These are phyloP conservation scores for Suillus fuscotomentosus DNA, from an alignment of 768 basidiomycete species.

Conservation along the genomic window DNA sequence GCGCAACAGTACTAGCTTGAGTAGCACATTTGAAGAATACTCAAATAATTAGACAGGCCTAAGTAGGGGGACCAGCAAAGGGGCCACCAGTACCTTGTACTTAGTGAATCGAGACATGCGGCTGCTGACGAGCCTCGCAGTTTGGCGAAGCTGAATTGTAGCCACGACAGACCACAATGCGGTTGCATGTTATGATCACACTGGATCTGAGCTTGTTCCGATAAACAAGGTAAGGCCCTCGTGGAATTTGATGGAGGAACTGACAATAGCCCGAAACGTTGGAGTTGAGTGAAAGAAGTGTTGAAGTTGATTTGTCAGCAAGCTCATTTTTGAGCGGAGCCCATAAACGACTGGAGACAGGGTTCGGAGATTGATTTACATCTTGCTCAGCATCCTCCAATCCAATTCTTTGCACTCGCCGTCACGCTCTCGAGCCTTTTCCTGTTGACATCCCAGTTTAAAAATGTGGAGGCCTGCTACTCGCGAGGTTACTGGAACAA, in stretches of 20 bases:
- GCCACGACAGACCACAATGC: neutral
- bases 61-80: neutral
- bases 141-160: neutral
- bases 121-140: neutral
- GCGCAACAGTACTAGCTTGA: neutral
- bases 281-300: no score
- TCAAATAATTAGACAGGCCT: no score
- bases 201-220: neutral
- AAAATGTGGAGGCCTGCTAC: conserved; percentile 89
- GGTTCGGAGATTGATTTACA: conserved; percentile 35
- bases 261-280: no score
- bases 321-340: conserved; percentile 32
- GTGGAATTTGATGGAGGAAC: no score
- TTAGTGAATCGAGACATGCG: neutral
- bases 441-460: conserved; percentile 19
- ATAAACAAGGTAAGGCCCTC: neutral
- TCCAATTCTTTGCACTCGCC: conserved; percentile 15
- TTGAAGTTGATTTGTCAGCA: conserved; percentile 24
- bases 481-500: conserved; percentile 88
- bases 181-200: neutral
- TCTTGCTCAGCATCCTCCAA: conserved; percentile 15
- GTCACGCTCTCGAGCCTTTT: conserved; percentile 29
- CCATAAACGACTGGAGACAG: conserved; percentile 18
- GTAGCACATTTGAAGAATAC: neutral
- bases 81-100: no score